Evolutionary conservation across 2,329 filamentous ascomycete genomes (phyloP).

Genomic region (Clarireedia paspali): DNA sequence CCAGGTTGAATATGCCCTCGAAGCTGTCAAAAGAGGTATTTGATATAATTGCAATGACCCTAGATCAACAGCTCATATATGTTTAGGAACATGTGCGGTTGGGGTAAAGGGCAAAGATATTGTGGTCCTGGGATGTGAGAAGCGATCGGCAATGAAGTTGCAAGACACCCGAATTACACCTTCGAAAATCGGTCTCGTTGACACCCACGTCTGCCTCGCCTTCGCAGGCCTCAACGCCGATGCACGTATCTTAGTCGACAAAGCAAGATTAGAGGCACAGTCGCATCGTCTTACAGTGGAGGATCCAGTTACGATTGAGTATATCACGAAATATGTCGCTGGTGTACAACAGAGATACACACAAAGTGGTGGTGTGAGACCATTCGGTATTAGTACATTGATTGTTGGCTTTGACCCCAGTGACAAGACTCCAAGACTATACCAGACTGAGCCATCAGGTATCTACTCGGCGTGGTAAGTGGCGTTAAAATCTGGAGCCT

Average conservation of each 20-base stretch:
- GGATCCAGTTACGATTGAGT: conserved; percentile 95
- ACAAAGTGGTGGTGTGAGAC: conserved; percentile 93
- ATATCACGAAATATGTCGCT: conserved; percentile 98
- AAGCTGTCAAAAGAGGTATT: conserved; percentile 95
- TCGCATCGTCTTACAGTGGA: conserved; percentile 95
- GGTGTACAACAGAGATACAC: conserved; percentile 98
- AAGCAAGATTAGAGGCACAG: conserved; percentile 93
- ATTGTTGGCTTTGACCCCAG: conserved; percentile 98
- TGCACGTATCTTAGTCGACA: conserved; percentile 95
- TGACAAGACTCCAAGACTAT: conserved; percentile 80
- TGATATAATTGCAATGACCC: not conserved
- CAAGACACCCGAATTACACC: conserved; percentile 99
- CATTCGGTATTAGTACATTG: conserved; percentile 97
- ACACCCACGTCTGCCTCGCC: conserved; percentile 92
- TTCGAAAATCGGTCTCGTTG: conserved; percentile 94
- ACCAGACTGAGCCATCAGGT: conserved; percentile 98
- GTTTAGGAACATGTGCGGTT: conserved; percentile 85
- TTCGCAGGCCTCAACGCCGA: conserved; percentile 97
- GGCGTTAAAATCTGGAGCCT: conserved; percentile 21
- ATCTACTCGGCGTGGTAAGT: conserved; percentile 95
- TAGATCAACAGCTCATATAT: conserved; percentile 16
- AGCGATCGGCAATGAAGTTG: conserved; percentile 97
- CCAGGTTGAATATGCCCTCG: conserved; percentile 98
- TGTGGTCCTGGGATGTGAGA: conserved; percentile 95
- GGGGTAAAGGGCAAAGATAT: conserved; percentile 93